Percentiles rank a stretch among this genome's conserved stretches.
Evolutionary conservation across 2,329 filamentous ascomycete genomes (phyloP).

Genomic region (Sporothrix globosa): DNA sequence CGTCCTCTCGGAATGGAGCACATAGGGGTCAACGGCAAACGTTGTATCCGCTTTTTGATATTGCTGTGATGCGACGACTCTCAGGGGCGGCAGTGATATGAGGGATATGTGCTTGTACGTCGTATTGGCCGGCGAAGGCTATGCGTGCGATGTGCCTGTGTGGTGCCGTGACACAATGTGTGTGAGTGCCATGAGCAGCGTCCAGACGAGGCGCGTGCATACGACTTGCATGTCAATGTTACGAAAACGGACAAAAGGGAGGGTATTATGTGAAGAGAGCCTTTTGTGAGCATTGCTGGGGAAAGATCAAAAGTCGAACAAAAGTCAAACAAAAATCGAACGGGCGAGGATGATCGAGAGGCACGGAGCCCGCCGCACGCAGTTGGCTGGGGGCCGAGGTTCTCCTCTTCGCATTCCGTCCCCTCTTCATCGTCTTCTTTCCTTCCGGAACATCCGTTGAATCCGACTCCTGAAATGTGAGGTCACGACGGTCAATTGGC

Average conservation of each 20-base stretch:
- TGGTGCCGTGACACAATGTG: background rate
- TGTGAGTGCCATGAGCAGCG: background rate
- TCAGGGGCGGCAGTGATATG: conserved; percentile 2
- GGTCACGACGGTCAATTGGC: too few species aligned
- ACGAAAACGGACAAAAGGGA: background rate
- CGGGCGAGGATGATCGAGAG: background rate
- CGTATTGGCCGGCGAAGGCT: background rate
- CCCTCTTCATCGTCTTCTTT: background rate
- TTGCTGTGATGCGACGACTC: background rate
- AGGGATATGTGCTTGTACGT: background rate
- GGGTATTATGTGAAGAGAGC: background rate
- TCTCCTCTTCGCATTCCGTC: background rate
- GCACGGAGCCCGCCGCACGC: conserved; percentile 13
- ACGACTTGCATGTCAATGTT: conserved; percentile 1
- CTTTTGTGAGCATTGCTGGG: background rate
- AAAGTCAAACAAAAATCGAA: background rate
- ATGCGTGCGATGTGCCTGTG: background rate
- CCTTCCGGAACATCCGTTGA: conserved; percentile 11
- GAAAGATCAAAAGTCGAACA: background rate
- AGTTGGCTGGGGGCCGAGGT: conserved; percentile 12
- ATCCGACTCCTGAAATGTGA: background rate
- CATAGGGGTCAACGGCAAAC: background rate
- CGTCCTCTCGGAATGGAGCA: conserved; percentile 2
- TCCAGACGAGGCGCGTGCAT: background rate
- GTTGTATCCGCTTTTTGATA: conserved; percentile 6